Base-by-base conservation (phyloP, 495 filamentous ascomycete species). In the Xylaria scruposa region DNA sequence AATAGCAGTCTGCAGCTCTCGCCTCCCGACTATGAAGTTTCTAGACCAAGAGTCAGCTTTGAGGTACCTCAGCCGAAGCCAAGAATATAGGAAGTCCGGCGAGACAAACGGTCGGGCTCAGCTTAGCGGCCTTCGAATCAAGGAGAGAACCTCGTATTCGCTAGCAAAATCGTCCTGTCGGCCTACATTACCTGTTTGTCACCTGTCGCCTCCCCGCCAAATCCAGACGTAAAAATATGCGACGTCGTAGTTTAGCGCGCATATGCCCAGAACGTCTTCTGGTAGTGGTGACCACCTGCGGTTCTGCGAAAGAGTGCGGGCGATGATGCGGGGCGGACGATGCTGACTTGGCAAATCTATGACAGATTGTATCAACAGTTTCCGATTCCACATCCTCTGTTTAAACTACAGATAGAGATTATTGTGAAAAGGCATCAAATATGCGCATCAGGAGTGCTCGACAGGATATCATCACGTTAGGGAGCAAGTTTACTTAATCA, bases 101-200 rank as follows among this genome's bases (percentile, higher is more conserved):
- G 33, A 53, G 38, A 67, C 31, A 40, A 19, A 67, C 24, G 26
- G 53, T 56, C 53, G 24, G 53, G 9, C 36, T 62, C 36, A 67
- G 54, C 47, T 29, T 17, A 42, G 65, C 31, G 44, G 42, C 5
- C 5, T 67, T 13, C 65, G 49, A 56, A 53, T 62, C 21, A 5
- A 46, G 40, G 51, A 3, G 29, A 8, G 19, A 59, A 59, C 51
- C 53, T 59, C 66, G 66, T 68, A 59, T 68, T 68, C 66, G 51
- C 66, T 59, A 68, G 38, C 53, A 10, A 68, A 24, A 58, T 24
- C 36, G 58, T 31, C 15, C 26, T 46, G 51, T 46, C 33, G 24
- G 65, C 4, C 46, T 54, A 42, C n/a, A 51, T n/a, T 47, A n/a
- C 26, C 29, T 36, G 19, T 59, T 15, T 36, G 54, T 60, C 51